phyloP scores from a whole-genome alignment of 495 filamentous ascomycete species.

The Aspergillus indologenus region DNA sequence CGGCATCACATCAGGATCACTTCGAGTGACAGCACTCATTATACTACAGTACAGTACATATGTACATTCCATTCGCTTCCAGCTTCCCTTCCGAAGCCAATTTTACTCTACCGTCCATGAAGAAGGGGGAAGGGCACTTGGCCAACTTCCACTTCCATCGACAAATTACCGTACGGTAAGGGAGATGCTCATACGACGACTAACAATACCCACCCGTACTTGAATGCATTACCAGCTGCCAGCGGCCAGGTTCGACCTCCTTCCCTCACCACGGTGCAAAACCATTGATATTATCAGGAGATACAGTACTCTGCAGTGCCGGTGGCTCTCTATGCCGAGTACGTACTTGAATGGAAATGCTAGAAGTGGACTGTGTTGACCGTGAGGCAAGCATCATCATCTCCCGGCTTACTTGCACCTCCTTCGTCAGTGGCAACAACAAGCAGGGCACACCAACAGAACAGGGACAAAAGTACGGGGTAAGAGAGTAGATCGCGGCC shows the following conservation, averaged over 20 bases:
- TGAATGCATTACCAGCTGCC: conserved; percentile 1
- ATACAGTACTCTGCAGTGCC: too few species aligned
- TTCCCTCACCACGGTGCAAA: too few species aligned
- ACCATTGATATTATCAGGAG: too few species aligned
- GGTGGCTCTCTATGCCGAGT: too few species aligned
- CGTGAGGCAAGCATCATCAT: too few species aligned
- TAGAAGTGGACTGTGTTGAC: too few species aligned
- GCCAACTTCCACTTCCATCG: conserved; percentile 16
- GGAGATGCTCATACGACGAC: not conserved
- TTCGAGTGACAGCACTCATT: not conserved
- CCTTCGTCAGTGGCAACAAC: not conserved
- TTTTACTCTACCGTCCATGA: not conserved
- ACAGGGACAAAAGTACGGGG: not conserved
- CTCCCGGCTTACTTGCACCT: too few species aligned
- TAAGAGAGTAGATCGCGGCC: not conserved
- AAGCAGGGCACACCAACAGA: not conserved
- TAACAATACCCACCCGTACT: conserved; percentile 7
- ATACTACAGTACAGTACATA: not conserved
- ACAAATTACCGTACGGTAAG: conserved; percentile 12
- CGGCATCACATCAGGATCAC: not conserved
- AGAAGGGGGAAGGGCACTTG: conserved; percentile 10
- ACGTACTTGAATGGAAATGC: too few species aligned
- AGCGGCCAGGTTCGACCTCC: too few species aligned
- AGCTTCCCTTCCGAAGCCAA: too few species aligned
- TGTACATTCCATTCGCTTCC: not conserved